phyloP scores from a whole-genome alignment of 371 early-diverging fungal genomes.

The Catenaria anguillulae region DNA sequence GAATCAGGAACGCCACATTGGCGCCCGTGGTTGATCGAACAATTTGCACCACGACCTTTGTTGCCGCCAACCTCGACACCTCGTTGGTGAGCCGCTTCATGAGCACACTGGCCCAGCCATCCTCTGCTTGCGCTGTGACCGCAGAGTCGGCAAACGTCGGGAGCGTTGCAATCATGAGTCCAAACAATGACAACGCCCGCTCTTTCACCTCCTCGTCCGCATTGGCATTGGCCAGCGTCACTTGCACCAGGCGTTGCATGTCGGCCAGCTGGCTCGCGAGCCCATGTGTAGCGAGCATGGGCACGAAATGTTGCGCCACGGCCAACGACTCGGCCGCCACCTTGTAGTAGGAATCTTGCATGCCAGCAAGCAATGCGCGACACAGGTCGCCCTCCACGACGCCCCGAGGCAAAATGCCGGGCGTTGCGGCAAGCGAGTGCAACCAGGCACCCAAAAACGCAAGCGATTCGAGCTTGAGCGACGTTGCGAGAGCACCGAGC shows the following conservation, averaged over 20 bases:
- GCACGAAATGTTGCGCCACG: constrained; percentile 50
- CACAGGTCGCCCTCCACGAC: too few relatives aligned
- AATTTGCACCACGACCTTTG: constrained; percentile 46
- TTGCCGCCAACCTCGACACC: constrained; percentile 56
- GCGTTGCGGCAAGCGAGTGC: constrained; percentile 11
- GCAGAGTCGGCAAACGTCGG: constrained; percentile 19
- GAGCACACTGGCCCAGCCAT: constrained; percentile 45
- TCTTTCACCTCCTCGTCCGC: constrained; percentile 77
- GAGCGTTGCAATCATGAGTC: constrained; percentile 41
- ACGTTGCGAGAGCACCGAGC: background rate
- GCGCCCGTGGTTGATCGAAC: constrained; percentile 49
- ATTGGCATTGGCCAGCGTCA: background rate
- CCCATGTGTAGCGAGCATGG: background rate
- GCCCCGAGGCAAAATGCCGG: too few relatives aligned
- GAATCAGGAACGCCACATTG: constrained; percentile 27
- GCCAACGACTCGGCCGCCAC: constrained; percentile 60
- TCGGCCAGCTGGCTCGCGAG: background rate
- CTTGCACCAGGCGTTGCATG: background rate
- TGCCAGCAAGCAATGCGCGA: background rate
- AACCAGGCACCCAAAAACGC: constrained; percentile 6
- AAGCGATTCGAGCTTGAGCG: constrained; percentile 2
- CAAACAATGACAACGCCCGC: constrained; percentile 54
- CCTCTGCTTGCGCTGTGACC: too few relatives aligned
- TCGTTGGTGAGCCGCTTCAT: constrained; percentile 63
- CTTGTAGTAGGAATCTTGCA: constrained; percentile 61